Evolutionary conservation across 2,329 filamentous ascomycete genomes (phyloP), one percentile per base, ranked within the genome.

Genomic region (Rutstroemia sp.): DNA sequence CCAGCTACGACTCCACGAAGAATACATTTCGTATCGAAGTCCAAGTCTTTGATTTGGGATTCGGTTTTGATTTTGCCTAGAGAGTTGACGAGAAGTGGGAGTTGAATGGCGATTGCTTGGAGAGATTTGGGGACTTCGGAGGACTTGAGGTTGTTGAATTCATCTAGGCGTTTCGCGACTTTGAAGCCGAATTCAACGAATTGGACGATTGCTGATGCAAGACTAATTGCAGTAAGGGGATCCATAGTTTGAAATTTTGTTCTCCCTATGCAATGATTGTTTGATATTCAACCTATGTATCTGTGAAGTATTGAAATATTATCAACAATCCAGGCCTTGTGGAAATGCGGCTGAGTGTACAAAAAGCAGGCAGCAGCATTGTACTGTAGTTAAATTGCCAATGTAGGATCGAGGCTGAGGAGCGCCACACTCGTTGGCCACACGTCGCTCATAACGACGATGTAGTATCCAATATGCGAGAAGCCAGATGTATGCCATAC

Each of bases 1-100:
- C 60, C 60, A 2, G 58, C 52, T 10, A 62, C 34, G 27, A 62
- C 56, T 19, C 58, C 58, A 9, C 51, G 54, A 4, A 63, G 56
- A 19, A 62, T 60, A 47, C 61, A 62, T 57, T 58, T 61, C 1
- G 58, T 58, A 23, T 62, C 57, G n/a, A 63, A 60, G 48, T 62
- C 58, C 0, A 61, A 51, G 17, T 14, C 45, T 7, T 46, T 39
- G 38, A 59, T 50, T 16, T 60, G 52, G 23, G 58, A 37, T 12
- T 57, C 51, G 1, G 57, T 48, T 34, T 50, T 50, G 21, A 62
- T 60, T 6, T 57, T 41, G 10, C 38, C 23, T 5, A 62, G 56
- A 16, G 61, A 51, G 16, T 51, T 58, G 51, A 59, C 39, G 2
- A 64, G 57, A 23, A 60, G 58, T 1, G 58, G 55, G 2, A 60